Evolutionary conservation across 1,284 basidiomycete species (phyloP).

Genomic region (Mycosarcoma maydis): DNA sequence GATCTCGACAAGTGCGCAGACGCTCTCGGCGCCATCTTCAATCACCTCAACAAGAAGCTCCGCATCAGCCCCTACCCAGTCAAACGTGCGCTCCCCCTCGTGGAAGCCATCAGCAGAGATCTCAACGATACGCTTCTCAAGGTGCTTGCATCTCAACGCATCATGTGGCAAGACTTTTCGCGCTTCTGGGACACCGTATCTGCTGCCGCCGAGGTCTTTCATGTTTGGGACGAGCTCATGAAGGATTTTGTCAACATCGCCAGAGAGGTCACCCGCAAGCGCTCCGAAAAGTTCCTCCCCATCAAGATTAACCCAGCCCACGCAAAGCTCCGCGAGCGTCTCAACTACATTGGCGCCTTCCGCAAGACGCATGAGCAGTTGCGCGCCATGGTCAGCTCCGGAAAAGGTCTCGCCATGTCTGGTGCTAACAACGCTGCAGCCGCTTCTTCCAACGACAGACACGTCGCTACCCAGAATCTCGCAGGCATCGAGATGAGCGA

Average conservation of each 20-base stretch:
- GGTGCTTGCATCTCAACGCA: slow-evolving; percentile 85
- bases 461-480: slow-evolving; percentile 61
- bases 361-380: slow-evolving; percentile 95
- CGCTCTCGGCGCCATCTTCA: slow-evolving; percentile 85
- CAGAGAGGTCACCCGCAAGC: slow-evolving; percentile 89
- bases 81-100: slow-evolving; percentile 89
- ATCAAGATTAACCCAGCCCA: slow-evolving; percentile 95
- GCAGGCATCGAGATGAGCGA: slow-evolving; percentile 92
- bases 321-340: slow-evolving; percentile 87
- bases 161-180: slow-evolving; percentile 92
- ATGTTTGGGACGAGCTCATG: slow-evolving; percentile 94
- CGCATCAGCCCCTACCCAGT: slow-evolving; percentile 85
- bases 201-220: slow-evolving; percentile 83
- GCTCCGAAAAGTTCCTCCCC: slow-evolving; percentile 92
- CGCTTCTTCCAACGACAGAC: slow-evolving; percentile 35
- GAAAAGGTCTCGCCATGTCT: slow-evolving; percentile 73
- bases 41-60: slow-evolving; percentile 94
- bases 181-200: slow-evolving; percentile 87
- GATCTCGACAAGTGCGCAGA: slow-evolving; percentile 95
- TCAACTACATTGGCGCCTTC: slow-evolving; percentile 88
- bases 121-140: slow-evolving; percentile 94
- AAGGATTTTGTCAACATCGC: slow-evolving; percentile 99
- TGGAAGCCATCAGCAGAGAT: slow-evolving; percentile 96
- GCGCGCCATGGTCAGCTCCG: slow-evolving; percentile 94
- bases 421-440: slow-evolving; percentile 7